A percentile compares a stretch with the other conserved stretches of the same genome.
These are phyloP conservation scores for Neurospora tetrasperma DNA, from an alignment of 495 filamentous ascomycete species.

Conservation along the genomic window DNA sequence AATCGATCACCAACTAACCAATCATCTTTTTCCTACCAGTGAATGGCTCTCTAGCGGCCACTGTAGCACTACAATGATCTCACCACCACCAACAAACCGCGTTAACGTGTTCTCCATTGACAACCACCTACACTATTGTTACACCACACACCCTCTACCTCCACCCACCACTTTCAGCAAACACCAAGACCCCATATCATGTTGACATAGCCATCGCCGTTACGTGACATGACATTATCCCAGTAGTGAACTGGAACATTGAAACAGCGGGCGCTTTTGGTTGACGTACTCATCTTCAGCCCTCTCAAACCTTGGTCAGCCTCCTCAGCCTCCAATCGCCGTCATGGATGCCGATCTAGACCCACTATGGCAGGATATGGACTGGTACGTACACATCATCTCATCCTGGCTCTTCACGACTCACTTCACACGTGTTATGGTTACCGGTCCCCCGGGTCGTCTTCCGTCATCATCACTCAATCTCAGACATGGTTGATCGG, in stretches of 20 bases:
- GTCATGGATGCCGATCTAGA: conserved; percentile 44
- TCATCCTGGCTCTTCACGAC: not conserved
- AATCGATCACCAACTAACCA: not conserved
- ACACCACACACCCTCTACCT: not conserved
- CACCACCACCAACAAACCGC: not conserved
- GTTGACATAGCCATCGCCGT: not conserved
- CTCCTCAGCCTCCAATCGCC: conserved; percentile 20
- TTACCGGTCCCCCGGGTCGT: not conserved
- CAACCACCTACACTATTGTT: not conserved
- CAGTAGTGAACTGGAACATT: not conserved
- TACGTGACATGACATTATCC: not conserved
- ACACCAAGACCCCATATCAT: not conserved
- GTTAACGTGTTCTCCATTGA: not conserved
- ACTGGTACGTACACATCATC: conserved; percentile 36
- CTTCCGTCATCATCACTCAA: not conserved
- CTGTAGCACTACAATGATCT: not conserved
- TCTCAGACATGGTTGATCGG: not conserved
- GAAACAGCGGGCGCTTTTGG: not conserved
- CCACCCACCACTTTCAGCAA: not conserved
- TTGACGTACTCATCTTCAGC: not conserved
- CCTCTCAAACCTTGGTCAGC: not conserved
- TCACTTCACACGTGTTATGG: not conserved
- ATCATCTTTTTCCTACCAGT: not conserved
- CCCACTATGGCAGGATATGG: conserved; percentile 61
- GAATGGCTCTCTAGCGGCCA: not conserved